Percentiles rank a stretch among this genome's conserved stretches.
These are phyloP conservation scores for Fusarium chlamydosporum DNA, from an alignment of 2,329 filamentous ascomycete species.

Conservation along the genomic window DNA sequence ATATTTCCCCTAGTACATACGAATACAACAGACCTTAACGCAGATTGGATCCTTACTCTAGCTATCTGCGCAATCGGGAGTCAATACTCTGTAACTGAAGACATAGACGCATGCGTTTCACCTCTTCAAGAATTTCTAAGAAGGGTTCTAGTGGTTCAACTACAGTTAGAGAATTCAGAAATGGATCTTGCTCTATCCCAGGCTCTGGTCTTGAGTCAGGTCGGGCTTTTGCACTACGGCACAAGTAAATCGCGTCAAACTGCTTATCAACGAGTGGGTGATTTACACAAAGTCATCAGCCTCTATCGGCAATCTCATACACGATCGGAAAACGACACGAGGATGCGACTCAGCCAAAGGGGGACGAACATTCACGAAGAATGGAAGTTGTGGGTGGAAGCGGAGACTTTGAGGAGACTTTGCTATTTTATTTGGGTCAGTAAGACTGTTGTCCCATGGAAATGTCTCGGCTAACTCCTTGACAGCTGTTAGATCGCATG, in stretches of 20 bases:
- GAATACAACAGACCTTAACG: constrained; percentile 13
- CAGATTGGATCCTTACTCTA: constrained; percentile 43
- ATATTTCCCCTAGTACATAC: constrained; percentile 53
- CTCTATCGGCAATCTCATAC: neutral
- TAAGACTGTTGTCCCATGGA: fast-evolving
- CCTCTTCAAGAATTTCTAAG: constrained; percentile 48
- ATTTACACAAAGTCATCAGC: constrained; percentile 7
- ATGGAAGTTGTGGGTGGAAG: constrained; percentile 18
- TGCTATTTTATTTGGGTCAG: constrained; percentile 11
- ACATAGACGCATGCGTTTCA: constrained; percentile 39
- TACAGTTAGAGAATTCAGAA: constrained; percentile 7
- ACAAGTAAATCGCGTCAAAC: neutral
- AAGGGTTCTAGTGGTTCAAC: constrained; percentile 20
- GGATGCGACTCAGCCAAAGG: neutral
- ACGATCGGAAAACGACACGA: neutral
- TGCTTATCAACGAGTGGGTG: neutral
- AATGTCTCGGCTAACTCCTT: fast-evolving
- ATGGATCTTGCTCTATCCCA: constrained; percentile 4
- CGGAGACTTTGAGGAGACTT: constrained; percentile 27
- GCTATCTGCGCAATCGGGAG: constrained; percentile 45
- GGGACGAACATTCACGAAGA: neutral
- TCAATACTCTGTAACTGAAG: constrained; percentile 45
- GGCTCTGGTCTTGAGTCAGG: constrained; percentile 36
- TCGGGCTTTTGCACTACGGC: constrained; percentile 23
- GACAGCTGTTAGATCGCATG: constrained; percentile 25